phyloP scores from a whole-genome alignment of 2,329 filamentous ascomycete species.

The Falciphora oryzae region DNA sequence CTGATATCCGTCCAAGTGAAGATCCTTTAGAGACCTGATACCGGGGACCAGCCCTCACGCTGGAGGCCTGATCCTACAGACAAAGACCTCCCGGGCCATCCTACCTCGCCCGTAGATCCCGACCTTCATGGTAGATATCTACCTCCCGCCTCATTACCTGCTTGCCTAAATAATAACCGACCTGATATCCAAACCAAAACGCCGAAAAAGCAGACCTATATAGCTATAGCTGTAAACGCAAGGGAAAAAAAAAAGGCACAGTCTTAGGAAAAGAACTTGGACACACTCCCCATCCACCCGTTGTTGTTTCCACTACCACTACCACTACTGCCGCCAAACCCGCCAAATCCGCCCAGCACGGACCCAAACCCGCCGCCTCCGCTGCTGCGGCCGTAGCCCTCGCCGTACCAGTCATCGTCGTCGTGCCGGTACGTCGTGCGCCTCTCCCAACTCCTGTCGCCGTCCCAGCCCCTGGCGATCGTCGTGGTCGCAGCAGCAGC shows the following conservation, averaged over 20 bases:
- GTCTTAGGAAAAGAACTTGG: conserved; percentile 13
- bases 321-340: conserved; percentile 14
- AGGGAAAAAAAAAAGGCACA: neutral
- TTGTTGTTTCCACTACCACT: conserved; percentile 23
- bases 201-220: neutral
- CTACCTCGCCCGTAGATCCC: too few species aligned
- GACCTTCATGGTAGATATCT: too few species aligned
- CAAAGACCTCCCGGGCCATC: too few species aligned
- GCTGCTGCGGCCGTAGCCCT: conserved; percentile 13
- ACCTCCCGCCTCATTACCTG: too few species aligned
- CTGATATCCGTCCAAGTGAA: neutral
- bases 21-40: too few species aligned
- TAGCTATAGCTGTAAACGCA: neutral
- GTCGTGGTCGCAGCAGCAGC: conserved; percentile 18
- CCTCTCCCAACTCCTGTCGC: conserved; percentile 33
- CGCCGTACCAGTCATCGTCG: conserved; percentile 18
- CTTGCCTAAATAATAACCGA: neutral
- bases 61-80: too few species aligned
- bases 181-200: conserved; percentile 2
- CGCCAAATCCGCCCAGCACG: neutral
- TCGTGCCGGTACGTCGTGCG: conserved; percentile 28
- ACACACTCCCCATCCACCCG: conserved; percentile 13
- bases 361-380: conserved; percentile 9
- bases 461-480: conserved; percentile 29
- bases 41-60: too few species aligned